Evolutionary conservation across 495 filamentous ascomycete species (phyloP).

Genomic region (Penicillium fimorum): DNA sequence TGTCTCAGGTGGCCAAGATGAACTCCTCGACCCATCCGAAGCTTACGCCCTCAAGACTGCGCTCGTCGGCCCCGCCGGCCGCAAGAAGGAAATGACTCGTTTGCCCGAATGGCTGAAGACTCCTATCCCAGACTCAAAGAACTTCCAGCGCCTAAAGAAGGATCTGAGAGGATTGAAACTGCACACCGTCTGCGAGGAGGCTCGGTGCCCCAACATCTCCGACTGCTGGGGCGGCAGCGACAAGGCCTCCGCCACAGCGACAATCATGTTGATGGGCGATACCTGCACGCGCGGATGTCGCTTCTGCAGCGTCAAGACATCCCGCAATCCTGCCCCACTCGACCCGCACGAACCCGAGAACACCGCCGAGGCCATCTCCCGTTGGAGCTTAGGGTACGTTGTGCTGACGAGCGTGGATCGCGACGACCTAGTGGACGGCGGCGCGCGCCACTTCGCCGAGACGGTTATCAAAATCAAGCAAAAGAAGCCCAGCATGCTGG

Average conservation of each 20-base stretch:
- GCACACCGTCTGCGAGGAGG: constrained; percentile 97
- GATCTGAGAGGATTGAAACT: constrained; percentile 86
- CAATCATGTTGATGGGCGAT: constrained; percentile 99
- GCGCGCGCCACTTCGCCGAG: constrained; percentile 87
- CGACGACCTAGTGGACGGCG: constrained; percentile 87
- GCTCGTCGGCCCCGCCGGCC: constrained; percentile 73
- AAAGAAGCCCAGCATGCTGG: constrained; percentile 80
- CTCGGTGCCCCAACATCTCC: constrained; percentile 93
- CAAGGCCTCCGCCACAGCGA: constrained; percentile 89
- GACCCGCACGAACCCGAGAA: constrained; percentile 97
- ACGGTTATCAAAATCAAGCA: constrained; percentile 92
- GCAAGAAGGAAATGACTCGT: constrained; percentile 83
- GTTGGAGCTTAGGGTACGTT: constrained; percentile 95
- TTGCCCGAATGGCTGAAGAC: constrained; percentile 96
- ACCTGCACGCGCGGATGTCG: constrained; percentile 96
- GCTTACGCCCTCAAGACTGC: constrained; percentile 67
- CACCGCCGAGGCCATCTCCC: constrained; percentile 85
- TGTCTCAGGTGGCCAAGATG: constrained; percentile 51
- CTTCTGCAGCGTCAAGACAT: constrained; percentile 96
- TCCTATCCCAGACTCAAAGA: constrained; percentile 77
- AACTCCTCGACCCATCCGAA: constrained; percentile 59
- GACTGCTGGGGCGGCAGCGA: constrained; percentile 94
- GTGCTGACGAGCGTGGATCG: constrained; percentile 92
- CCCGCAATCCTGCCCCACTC: constrained; percentile 70
- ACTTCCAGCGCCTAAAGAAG: constrained; percentile 90